A percentile compares a stretch with the other conserved stretches of the same genome.
Conservation (phyloP, 1,284 basidiomycete genomes). For the Moniliella sp. region DNA sequence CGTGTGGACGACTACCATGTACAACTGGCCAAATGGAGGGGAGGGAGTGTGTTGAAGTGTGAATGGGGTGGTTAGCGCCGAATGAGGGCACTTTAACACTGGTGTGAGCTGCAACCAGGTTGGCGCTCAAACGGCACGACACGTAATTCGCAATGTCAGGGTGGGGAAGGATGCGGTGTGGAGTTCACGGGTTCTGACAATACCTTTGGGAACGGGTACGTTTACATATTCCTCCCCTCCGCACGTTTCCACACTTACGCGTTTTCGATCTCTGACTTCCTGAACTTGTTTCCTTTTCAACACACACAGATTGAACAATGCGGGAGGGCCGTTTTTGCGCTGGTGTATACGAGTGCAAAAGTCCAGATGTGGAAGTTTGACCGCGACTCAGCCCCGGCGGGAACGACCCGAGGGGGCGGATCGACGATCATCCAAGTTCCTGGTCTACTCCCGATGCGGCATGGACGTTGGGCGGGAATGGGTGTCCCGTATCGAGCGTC, state of each 20-base stretch:
- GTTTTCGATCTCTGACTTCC: too few relatives aligned
- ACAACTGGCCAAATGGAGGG: constrained; percentile 17
- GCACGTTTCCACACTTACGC: too few relatives aligned
- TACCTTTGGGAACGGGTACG: too few relatives aligned
- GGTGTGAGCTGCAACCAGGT: not conserved
- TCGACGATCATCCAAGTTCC: not conserved
- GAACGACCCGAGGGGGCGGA: not conserved
- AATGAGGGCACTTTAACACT: too few relatives aligned
- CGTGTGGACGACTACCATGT: constrained; percentile 14
- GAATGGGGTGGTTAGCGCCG: constrained; percentile 6
- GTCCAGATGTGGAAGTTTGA: not conserved
- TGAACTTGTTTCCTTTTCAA: too few relatives aligned
- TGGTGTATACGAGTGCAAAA: not conserved
- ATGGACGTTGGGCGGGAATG: not conserved
- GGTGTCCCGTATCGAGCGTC: not conserved
- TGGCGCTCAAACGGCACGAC: not conserved
- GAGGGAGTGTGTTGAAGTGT: constrained; percentile 25
- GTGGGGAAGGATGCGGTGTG: not conserved
- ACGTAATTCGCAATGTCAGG: not conserved
- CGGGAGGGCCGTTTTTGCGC: not conserved
- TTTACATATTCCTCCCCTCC: too few relatives aligned
- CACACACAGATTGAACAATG: not conserved
- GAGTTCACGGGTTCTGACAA: not conserved
- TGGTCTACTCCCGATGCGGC: not conserved
- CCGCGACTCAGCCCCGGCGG: not conserved